Conservation (phyloP, 495 filamentous ascomycete genomes). For the Pyrenula aspistea region DNA sequence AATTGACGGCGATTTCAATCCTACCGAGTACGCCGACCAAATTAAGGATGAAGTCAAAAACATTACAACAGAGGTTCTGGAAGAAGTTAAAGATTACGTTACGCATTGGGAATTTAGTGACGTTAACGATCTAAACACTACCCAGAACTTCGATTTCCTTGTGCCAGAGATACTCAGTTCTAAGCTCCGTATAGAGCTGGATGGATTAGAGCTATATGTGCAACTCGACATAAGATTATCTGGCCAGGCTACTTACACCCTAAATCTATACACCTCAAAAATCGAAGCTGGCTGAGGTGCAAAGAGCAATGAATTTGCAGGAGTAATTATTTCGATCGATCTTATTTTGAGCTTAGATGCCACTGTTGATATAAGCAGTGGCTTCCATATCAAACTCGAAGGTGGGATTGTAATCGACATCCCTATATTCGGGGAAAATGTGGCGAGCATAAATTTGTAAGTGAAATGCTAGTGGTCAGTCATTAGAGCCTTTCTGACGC, state of each 20-base stretch:
- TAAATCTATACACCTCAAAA: conserved; percentile 35
- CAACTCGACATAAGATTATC: conserved; percentile 30
- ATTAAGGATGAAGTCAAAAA: conserved; percentile 21
- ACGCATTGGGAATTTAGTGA: conserved; percentile 1
- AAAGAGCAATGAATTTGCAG: conserved; percentile 24
- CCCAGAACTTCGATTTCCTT: conserved; percentile 21
- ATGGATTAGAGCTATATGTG: conserved; percentile 39
- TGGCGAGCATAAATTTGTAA: conserved; percentile 35
- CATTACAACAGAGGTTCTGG: conserved; percentile 11
- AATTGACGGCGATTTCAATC: conserved; percentile 25
- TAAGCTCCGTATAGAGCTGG: conserved; percentile 31
- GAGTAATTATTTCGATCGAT: conserved; percentile 28
- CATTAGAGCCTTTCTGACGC: neutral
- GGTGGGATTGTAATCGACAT: conserved; percentile 29
- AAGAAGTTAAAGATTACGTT: conserved; percentile 5
- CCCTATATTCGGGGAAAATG: conserved; percentile 27
- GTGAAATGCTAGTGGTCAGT: neutral
- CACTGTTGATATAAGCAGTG: conserved; percentile 35
- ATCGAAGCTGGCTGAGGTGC: conserved; percentile 26
- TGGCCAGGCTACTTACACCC: conserved; percentile 28
- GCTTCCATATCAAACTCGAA: conserved; percentile 39
- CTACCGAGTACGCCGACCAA: conserved; percentile 19
- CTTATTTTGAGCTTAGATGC: conserved; percentile 32
- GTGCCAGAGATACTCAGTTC: conserved; percentile 29
- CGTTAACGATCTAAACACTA: conserved; percentile 12